Base-by-base conservation (phyloP, 2,329 filamentous ascomycete species). In the Annulohypoxylon truncatum region DNA sequence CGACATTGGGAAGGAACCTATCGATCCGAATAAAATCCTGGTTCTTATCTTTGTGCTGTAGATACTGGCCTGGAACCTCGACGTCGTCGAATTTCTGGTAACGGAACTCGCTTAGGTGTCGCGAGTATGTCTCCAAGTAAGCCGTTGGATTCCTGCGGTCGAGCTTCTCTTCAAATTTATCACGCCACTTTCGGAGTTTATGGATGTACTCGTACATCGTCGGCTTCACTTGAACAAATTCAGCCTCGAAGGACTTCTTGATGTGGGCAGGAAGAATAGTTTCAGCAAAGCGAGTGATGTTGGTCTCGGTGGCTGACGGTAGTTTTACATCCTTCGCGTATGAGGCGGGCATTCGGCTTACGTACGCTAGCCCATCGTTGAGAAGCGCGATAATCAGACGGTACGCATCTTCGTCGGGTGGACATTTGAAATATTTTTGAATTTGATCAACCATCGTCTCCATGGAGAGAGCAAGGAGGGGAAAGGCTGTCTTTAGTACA, bases 381-480 rank as follows among this genome's bases (percentile, higher is more conserved):
- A 99, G 87, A 9, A 99, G 83, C 2, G 96, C 96, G n/a, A 98
- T 95, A 71, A 99, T 99, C 13, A 99, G 85, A 52, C 96, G 88
- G 79, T 98, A 98, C 1, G 96, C 96, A 81, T 99, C 96, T 78
- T 99, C 96, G 74, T 99, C 96, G 0, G 95, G 95, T 12, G 95
- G 95, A 74, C 96, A 98, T 81, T 99, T 99, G 87, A 99, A 99
- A 80, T 98, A 92, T 84, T 98, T 98, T 79, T 96, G 92, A 64
- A 99, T 97, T 80, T 98, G 95, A 77, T 99, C 96, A 28, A 98
- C 94, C 94, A 98, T 99, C 0, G 95, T 97, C 82, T 99, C 96
- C 96, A 99, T 98, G 0, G 95, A 97, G 44, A 98, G 83, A 8
- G 96, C 96, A 72, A 99, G 87, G 15, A 99, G 85, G 22, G 96